Conservation (phyloP, 2,329 filamentous ascomycete genomes). For the Xylaria sp. region DNA sequence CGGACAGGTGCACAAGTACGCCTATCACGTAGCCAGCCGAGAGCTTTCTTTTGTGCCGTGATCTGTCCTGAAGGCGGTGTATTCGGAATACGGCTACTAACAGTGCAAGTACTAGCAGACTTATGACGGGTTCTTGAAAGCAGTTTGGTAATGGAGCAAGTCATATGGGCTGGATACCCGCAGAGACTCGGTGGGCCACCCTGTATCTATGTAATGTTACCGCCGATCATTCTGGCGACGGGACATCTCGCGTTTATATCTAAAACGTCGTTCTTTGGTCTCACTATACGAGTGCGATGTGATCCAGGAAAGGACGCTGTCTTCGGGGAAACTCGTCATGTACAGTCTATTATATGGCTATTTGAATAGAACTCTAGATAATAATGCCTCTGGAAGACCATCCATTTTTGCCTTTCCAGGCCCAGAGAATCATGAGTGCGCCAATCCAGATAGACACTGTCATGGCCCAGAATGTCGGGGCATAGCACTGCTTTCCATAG, state of each 20-base stretch:
- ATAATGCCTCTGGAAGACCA: slow-evolving; percentile 83
- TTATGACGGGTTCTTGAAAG: not conserved
- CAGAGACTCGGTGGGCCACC: not conserved
- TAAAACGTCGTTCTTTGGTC: not conserved
- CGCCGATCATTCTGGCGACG: not conserved
- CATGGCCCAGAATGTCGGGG: slow-evolving; percentile 86
- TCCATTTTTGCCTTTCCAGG: slow-evolving; percentile 81
- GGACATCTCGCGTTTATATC: not conserved
- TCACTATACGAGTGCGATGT: slow-evolving; percentile 3
- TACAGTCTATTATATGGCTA: slow-evolving; percentile 13
- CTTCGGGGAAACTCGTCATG: not conserved
- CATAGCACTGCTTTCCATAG: slow-evolving; percentile 85
- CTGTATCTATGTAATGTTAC: not conserved
- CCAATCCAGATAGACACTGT: slow-evolving; percentile 82
- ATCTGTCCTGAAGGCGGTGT: not conserved
- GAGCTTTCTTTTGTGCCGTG: not conserved
- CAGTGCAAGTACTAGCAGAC: not conserved
- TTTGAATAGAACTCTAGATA: slow-evolving; percentile 51
- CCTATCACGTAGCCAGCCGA: slow-evolving; percentile 1
- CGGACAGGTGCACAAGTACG: not conserved
- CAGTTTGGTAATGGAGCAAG: not conserved
- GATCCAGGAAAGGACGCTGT: not conserved
- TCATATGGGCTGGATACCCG: slow-evolving; percentile 4
- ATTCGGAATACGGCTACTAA: slow-evolving; percentile 15
- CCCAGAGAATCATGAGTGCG: slow-evolving; percentile 76